Percentiles rank a stretch among this genome's conserved stretches.
Conservation (phyloP, 257 asterid species). For the Nicotiana attenuata region DNA sequence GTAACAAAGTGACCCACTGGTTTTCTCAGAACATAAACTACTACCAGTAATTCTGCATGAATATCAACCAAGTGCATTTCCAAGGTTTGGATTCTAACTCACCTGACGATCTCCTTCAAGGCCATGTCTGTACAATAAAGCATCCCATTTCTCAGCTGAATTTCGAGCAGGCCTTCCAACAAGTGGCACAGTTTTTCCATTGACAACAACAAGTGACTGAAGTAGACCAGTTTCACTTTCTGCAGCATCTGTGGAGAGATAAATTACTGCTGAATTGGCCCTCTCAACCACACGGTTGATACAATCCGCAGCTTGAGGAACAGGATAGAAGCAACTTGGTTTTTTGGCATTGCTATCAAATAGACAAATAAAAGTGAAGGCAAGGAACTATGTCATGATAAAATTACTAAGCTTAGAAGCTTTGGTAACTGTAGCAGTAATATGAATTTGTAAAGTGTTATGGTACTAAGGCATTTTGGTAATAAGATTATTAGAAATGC, state of each 20-base stretch:
- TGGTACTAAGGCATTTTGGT: not conserved
- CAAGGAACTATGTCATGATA: not conserved
- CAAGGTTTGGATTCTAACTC: constrained; percentile 13
- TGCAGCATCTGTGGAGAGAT: constrained; percentile 96
- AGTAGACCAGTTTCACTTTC: constrained; percentile 83
- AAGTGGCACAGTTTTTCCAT: constrained; percentile 84
- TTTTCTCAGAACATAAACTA: not conserved
- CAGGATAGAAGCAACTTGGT: constrained; percentile 88
- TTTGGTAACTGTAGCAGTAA: not conserved
- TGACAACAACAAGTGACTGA: constrained; percentile 66
- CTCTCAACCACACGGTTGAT: constrained; percentile 70
- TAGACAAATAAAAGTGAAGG: constrained; percentile 14
- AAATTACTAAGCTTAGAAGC: not conserved
- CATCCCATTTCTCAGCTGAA: constrained; percentile 97
- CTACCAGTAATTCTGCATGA: not conserved
- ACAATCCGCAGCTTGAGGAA: constrained; percentile 97
- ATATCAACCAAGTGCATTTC: not conserved
- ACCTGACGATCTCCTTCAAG: constrained; percentile 89
- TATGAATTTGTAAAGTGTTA: not conserved
- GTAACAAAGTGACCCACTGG: not conserved
- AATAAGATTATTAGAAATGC: not conserved
- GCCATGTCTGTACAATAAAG: constrained; percentile 79
- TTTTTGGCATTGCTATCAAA: constrained; percentile 74
- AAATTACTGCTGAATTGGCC: constrained; percentile 70
- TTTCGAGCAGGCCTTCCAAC: constrained; percentile 80